These are phyloP conservation scores for Aschersonia sp. DNA, from an alignment of 2,329 filamentous ascomycete species.

Conservation along the genomic window DNA sequence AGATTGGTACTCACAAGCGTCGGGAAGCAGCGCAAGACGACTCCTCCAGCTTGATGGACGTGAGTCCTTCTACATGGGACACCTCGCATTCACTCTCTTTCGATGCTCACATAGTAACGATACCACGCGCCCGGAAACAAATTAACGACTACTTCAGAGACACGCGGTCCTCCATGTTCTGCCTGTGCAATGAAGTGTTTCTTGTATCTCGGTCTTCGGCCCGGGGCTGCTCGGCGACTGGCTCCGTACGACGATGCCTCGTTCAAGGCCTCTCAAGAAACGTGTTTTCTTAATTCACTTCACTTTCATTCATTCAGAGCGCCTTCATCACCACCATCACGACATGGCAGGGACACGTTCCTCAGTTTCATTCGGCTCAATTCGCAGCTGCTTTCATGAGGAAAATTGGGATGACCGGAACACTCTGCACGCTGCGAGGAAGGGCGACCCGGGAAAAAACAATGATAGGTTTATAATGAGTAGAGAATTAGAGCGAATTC, in stretches of 20 bases:
- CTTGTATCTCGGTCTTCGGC: slow-evolving; percentile 1
- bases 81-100: slow-evolving; percentile 9
- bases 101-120: slow-evolving; percentile 12
- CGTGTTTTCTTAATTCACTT: slow-evolving; percentile 18
- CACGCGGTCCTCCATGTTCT: slow-evolving; percentile 1
- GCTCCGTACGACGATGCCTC: neutral
- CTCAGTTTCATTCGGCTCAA: slow-evolving; percentile 1
- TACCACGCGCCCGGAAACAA: slow-evolving; percentile 22
- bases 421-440: slow-evolving; percentile 2
- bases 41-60: slow-evolving; percentile 9
- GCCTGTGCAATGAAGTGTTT: slow-evolving; percentile 1
- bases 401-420: neutral
- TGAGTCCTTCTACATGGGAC: slow-evolving; percentile 4
- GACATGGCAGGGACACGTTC: slow-evolving; percentile 11
- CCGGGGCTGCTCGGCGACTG: neutral
- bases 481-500: too few species aligned
- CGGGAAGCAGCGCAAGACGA: slow-evolving; percentile 64
- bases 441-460: slow-evolving; percentile 1
- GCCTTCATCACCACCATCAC: slow-evolving; percentile 13
- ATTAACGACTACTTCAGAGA: slow-evolving; percentile 17
- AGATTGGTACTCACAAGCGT: slow-evolving; percentile 78
- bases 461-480: too few species aligned
- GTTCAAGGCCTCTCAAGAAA: neutral
- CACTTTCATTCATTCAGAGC: slow-evolving; percentile 22
- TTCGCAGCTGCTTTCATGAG: neutral